Percentiles rank a stretch among this genome's conserved stretches.
phyloP scores from a whole-genome alignment of 176 grass and related monocot species.

The Avena insularis region DNA sequence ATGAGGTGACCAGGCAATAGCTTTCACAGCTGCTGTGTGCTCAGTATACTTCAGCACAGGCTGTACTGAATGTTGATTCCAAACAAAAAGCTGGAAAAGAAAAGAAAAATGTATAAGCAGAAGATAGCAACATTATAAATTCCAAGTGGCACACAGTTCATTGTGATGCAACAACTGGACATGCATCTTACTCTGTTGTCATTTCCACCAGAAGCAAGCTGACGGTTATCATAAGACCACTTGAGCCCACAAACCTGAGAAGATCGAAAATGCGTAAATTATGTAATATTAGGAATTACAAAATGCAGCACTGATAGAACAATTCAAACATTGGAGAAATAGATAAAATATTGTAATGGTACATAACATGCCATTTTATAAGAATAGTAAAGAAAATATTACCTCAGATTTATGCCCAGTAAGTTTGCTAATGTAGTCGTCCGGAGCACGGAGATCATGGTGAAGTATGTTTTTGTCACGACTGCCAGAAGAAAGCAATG shows the following conservation, averaged over 20 bases:
- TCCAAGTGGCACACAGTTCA: conserved; percentile 26
- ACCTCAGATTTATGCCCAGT: conserved; percentile 98
- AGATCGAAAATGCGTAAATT: not conserved
- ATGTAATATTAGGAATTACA: not conserved
- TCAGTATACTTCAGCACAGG: conserved; percentile 90
- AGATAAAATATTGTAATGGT: not conserved
- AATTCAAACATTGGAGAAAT: not conserved
- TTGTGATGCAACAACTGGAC: conserved; percentile 14
- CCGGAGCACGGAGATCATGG: conserved; percentile 84
- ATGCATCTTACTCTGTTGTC: conserved; percentile 78
- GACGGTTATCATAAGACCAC: conserved; percentile 94
- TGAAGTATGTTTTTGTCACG: conserved; percentile 89
- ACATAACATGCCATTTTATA: not conserved
- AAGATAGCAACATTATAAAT: not conserved
- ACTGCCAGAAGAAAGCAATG: conserved; percentile 94
- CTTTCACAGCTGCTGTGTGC: conserved; percentile 99
- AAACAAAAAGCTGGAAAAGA: conserved; percentile 83
- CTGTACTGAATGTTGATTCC: conserved; percentile 91
- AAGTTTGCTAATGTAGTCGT: conserved; percentile 93
- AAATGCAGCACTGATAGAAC: not conserved
- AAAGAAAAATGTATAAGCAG: not conserved
- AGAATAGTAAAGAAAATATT: conserved; percentile 10
- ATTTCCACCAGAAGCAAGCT: conserved; percentile 97
- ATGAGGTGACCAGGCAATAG: conserved; percentile 99
- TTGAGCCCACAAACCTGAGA: conserved; percentile 92